phyloP scores from a whole-genome alignment of 768 basidiomycete genomes.

The Tylopilus vinaceipallidus region DNA sequence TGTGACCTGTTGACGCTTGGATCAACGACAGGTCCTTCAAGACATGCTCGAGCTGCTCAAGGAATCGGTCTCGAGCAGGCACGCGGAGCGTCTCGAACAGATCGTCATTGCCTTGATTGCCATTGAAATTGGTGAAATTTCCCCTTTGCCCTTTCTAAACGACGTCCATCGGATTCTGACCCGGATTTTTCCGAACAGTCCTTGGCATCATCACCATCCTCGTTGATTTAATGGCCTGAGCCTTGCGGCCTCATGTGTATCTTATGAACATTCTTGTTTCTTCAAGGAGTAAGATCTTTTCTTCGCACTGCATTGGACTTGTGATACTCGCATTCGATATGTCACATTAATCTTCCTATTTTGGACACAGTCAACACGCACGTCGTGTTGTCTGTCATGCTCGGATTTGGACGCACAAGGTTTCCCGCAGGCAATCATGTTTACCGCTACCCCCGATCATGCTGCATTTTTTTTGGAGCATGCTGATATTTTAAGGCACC shows the following conservation, averaged over 20 bases:
- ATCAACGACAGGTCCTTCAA: conserved; percentile 70
- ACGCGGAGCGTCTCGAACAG: conserved; percentile 88
- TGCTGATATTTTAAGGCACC: conserved; percentile 1
- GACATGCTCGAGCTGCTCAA: conserved; percentile 96
- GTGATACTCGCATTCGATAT: conserved; percentile 5
- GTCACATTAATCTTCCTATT: neutral
- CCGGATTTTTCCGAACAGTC: conserved; percentile 40
- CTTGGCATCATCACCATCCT: conserved; percentile 90
- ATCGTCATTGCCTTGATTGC: conserved; percentile 90
- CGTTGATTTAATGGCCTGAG: conserved; percentile 73
- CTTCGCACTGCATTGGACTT: conserved; percentile 4
- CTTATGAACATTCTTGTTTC: conserved; percentile 6
- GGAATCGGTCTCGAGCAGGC: conserved; percentile 88
- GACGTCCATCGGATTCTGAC: neutral
- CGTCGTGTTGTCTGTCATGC: neutral
- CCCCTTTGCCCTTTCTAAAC: neutral
- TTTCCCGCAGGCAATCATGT: neutral
- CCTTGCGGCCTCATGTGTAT: conserved; percentile 8
- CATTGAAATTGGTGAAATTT: conserved; percentile 72
- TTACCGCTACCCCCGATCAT: conserved; percentile 1
- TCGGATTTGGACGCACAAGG: neutral
- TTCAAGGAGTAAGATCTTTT: conserved; percentile 3
- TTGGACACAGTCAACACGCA: neutral
- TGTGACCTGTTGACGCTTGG: conserved; percentile 2
- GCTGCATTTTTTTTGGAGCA: neutral